Base-by-base conservation (phyloP, 805 yeast genomes). In the Yarrowia porcina region DNA sequence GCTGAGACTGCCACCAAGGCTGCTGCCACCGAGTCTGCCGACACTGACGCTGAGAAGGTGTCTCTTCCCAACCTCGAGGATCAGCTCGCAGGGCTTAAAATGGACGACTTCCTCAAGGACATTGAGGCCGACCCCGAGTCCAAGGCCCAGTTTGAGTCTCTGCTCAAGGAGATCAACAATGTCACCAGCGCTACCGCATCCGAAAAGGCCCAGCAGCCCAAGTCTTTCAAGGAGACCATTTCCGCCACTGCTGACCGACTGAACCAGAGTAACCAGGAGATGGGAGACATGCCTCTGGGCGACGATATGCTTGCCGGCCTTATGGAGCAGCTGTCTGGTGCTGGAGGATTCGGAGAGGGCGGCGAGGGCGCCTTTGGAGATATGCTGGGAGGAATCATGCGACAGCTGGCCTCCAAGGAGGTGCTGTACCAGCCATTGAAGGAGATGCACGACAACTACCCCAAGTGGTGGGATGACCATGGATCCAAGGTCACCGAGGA, bases 371-470 rank as follows among this genome's bases (percentile, higher is more conserved):
- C 73, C 1, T 82, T 80, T 65, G 74, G 87, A 66, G 91, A 87
- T 70, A 81, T 86, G 74, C 75, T 90, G 65, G 81, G 80, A 18
- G 90, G 88, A 36, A 85, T 93, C 84, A 78, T 93, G 69, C 86
- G 84, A 66, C 93, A 91, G 71, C 80, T 93, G 72, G 83, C 94
- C 8, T 84, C 94, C 5, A 93, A 91, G 70, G 92, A 87, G 64
- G 88, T 92, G 20, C 79, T 93, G 38, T 92, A 89, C 71, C 96
- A 88, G 68, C 97, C 98, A 2, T 80, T 93, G 75, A 88, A 86
- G 69, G 96, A 90, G 65, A 79, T 92, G 72, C 83, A 86, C 66
- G 75, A 77, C 12, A 89, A 89, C 70, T 90, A 85, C 72, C 89
- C 90, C 2, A 80, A 73, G 27, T 93, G 89, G 86, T 78, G 93